Evolutionary conservation across 2,329 filamentous ascomycete species (phyloP).

Genomic region (Monilinia laxa): DNA sequence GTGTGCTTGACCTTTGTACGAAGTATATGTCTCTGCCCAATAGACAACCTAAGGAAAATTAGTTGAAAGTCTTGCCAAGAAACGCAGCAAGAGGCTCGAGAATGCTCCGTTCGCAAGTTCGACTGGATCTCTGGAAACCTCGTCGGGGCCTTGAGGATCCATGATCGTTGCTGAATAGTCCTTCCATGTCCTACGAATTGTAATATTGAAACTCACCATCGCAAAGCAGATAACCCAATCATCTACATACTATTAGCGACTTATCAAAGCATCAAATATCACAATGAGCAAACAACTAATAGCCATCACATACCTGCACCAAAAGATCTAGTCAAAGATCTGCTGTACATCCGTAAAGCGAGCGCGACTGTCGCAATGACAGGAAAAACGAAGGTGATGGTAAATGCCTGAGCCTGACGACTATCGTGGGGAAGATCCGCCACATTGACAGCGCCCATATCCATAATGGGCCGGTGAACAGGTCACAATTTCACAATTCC

Average conservation of each 20-base stretch:
- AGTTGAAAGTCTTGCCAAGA: constrained; percentile 1
- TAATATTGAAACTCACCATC: not conserved
- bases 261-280: not conserved
- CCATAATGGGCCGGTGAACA: not conserved
- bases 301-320: constrained; percentile 23
- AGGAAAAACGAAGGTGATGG: constrained; percentile 8
- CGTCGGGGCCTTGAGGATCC: not conserved
- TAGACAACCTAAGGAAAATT: not conserved
- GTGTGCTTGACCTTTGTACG: not conserved
- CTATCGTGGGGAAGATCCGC: constrained; percentile 14
- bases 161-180: not conserved
- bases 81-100: not conserved
- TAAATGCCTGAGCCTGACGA: not conserved
- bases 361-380: constrained; percentile 9
- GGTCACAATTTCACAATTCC: not conserved
- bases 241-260: constrained; percentile 1
- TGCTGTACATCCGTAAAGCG: constrained; percentile 8
- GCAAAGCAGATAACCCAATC: constrained; percentile 18
- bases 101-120: not conserved
- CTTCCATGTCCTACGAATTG: not conserved
- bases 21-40: constrained; percentile 17
- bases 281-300: constrained; percentile 38
- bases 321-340: constrained; percentile 16
- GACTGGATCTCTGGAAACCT: not conserved
- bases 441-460: not conserved